A percentile compares a stretch with the other conserved stretches of the same genome.
phyloP scores from a whole-genome alignment of 2,329 filamentous ascomycete genomes.

The Beauveria australis region DNA sequence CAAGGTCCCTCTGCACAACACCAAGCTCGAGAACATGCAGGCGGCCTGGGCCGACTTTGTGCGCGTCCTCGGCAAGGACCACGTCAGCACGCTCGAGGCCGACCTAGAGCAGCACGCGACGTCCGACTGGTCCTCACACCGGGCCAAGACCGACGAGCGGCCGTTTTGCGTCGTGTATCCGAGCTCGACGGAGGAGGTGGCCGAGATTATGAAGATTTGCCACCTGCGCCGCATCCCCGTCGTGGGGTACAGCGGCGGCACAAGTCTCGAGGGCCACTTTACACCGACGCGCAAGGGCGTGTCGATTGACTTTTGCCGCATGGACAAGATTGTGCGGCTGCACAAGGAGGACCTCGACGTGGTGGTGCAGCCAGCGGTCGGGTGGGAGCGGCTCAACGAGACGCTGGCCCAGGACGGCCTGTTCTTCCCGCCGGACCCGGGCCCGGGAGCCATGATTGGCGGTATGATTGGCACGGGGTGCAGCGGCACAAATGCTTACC shows the following conservation, averaged over 20 bases:
- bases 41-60: constrained; percentile 64
- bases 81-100: constrained; percentile 51
- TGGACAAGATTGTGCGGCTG: constrained; percentile 71
- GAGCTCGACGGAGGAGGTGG: constrained; percentile 70
- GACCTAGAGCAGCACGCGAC: constrained; percentile 50
- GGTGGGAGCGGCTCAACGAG: constrained; percentile 82
- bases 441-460: constrained; percentile 85
- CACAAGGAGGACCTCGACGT: constrained; percentile 73
- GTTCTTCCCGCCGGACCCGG: constrained; percentile 89
- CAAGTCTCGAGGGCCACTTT: constrained; percentile 83
- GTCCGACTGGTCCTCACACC: constrained; percentile 57
- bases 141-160: constrained; percentile 36
- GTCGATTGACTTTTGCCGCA: constrained; percentile 76
- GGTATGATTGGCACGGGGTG: constrained; percentile 73
- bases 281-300: constrained; percentile 75
- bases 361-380: constrained; percentile 71
- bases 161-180: constrained; percentile 72
- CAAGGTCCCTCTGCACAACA: constrained; percentile 46
- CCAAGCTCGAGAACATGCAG: constrained; percentile 54
- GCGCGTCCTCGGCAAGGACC: constrained; percentile 53
- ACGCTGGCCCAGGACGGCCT: constrained; percentile 63
- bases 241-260: constrained; percentile 79
- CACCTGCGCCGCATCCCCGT: constrained; percentile 75
- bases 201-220: constrained; percentile 82
- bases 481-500: constrained; percentile 80